Evolutionary conservation across 208 protist genomes (phyloP), one percentile per base, ranked within the genome.

Genomic region (Wallacemonas sp.): DNA sequence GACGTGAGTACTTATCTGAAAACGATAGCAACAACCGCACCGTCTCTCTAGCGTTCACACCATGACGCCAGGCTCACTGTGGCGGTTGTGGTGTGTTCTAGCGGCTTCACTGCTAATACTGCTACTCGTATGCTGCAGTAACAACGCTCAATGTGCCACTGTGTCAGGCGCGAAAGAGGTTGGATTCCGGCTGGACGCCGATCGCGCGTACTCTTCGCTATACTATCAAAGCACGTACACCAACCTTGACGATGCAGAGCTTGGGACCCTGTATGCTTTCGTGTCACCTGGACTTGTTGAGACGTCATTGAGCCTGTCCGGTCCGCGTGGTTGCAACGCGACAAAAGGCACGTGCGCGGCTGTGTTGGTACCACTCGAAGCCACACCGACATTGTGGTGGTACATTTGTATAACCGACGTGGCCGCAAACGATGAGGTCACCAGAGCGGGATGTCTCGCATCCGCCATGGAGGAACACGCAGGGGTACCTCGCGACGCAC

Each of bases 161-260:
- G 36, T 41, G 6, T 16, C 43, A 4, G 47, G 47, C 23, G 17
- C 17, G 5, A 3, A 5, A 12, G 47, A 55, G 17, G 26, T 26
- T 24, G 52, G 52, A 6, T 58, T 58, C 30, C 52, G 38, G 19
- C 32, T 39, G 14, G 52, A 58, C 19, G 26, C 14, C 2, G 6
- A 33, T 24, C 30, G 19, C 3, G 52, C 52, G 14, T 58, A 58
- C 52, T 33, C 52, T 0, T n/a, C 12, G 52, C 52, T 58, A 11
- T 58, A 58, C 29, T 58, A 58, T 19, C 11, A 17, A 58, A 58
- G 52, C 32, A 41, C 52, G 29, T 58, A 41, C 52, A 43, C 26
- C 52, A 58, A 58, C 23, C 11, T 58, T 5, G n/a, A 43, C 0
- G n/a, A 21, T 24, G 26, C 52, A 26, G 17, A 43, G 19, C 26